A percentile compares a stretch with the other conserved stretches of the same genome.
Conservation (phyloP, 2,329 filamentous ascomycete genomes). For the Colletotrichum tofieldiae region DNA sequence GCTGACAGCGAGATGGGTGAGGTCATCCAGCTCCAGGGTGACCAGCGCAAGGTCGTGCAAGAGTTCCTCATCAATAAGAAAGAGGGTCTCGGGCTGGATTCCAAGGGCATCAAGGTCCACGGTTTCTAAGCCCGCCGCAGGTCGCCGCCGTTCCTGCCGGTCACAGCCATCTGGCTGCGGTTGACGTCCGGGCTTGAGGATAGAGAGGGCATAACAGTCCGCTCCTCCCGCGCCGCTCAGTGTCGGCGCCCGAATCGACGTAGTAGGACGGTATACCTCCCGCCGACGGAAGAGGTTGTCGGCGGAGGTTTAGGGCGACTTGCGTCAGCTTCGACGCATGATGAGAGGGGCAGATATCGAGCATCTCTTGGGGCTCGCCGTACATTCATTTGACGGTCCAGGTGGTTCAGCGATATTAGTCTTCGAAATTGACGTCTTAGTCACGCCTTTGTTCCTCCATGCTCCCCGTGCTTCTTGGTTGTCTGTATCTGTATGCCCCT, state of each 20-base stretch:
- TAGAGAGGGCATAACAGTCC: slow-evolving; percentile 24
- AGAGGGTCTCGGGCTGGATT: slow-evolving; percentile 92
- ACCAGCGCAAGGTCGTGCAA: slow-evolving; percentile 98
- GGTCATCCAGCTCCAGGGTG: slow-evolving; percentile 99
- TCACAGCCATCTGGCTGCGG: slow-evolving; percentile 17
- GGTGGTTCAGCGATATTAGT: slow-evolving; percentile 5
- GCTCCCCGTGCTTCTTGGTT: not conserved
- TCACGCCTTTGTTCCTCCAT: not conserved
- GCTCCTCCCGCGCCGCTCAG: slow-evolving; percentile 38
- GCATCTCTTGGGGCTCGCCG: slow-evolving; percentile 6
- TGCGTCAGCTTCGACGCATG: slow-evolving; percentile 41
- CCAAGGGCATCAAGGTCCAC: slow-evolving; percentile 95
- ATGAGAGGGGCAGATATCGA: slow-evolving; percentile 31
- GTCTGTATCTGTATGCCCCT: too few species aligned
- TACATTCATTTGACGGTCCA: slow-evolving; percentile 28
- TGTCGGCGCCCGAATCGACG: slow-evolving; percentile 36
- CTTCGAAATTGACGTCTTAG: slow-evolving; percentile 26
- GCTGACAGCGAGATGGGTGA: slow-evolving; percentile 97
- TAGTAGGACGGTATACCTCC: slow-evolving; percentile 41
- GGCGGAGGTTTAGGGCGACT: slow-evolving; percentile 42
- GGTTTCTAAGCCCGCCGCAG: slow-evolving; percentile 60
- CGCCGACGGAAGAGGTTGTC: slow-evolving; percentile 37
- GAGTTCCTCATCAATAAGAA: slow-evolving; percentile 98
- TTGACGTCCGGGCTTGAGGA: slow-evolving; percentile 40
- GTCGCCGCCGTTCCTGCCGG: slow-evolving; percentile 56